Percentiles rank a stretch among this genome's conserved stretches.
Conservation (phyloP, 2,329 filamentous ascomycete species). For the Allantophomopsis cytisporea region DNA sequence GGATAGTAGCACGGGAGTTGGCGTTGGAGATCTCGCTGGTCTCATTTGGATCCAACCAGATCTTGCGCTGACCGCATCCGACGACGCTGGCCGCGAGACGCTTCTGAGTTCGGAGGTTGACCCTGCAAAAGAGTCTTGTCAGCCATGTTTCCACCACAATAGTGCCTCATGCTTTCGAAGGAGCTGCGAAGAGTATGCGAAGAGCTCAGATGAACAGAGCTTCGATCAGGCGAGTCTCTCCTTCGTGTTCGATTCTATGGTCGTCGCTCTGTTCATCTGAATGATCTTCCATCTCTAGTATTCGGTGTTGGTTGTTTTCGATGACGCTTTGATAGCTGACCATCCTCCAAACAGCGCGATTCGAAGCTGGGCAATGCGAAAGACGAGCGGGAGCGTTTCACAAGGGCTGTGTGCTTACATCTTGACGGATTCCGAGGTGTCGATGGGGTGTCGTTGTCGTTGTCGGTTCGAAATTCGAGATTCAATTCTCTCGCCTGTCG, state of each 20-base stretch:
- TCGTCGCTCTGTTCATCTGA: too few species aligned
- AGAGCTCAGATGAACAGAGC: background rate
- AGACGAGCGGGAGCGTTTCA: background rate
- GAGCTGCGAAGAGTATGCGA: background rate
- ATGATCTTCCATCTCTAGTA: too few species aligned
- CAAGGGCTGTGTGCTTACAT: slow-evolving; percentile 12
- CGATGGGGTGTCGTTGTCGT: slow-evolving; percentile 14
- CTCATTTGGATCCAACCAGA: slow-evolving; percentile 99
- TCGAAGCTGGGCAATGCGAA: too few species aligned
- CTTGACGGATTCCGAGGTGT: slow-evolving; percentile 16
- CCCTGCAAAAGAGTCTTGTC: slow-evolving; percentile 43
- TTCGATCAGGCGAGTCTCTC: background rate
- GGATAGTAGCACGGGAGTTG: slow-evolving; percentile 99
- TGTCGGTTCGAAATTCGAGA: slow-evolving; percentile 1
- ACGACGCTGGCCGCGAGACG: slow-evolving; percentile 97
- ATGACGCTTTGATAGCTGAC: slow-evolving; percentile 52
- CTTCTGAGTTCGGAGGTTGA: slow-evolving; percentile 99
- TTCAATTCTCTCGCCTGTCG: too few species aligned
- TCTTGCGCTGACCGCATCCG: slow-evolving; percentile 99
- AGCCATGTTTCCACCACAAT: slow-evolving; percentile 3
- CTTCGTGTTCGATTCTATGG: too few species aligned
- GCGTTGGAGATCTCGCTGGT: slow-evolving; percentile 98
- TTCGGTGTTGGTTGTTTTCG: slow-evolving; percentile 6
- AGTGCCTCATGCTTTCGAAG: too few species aligned
- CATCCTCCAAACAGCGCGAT: slow-evolving; percentile 57